phyloP scores from a whole-genome alignment of 495 filamentous ascomycete genomes.

The Tuber aestivum region DNA sequence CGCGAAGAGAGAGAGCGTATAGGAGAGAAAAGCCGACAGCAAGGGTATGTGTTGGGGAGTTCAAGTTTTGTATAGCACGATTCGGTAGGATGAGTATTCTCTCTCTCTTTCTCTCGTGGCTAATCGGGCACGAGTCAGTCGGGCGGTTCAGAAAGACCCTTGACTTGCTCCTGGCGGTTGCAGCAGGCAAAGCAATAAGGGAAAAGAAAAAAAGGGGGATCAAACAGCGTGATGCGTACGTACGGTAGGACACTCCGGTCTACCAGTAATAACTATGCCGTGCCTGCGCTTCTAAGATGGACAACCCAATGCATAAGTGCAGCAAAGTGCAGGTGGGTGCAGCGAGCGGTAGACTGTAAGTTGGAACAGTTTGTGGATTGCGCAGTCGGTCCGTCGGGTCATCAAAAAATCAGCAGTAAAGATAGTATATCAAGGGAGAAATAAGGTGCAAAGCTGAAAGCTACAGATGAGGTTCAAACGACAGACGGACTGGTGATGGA shows the following conservation, averaged over 20 bases:
- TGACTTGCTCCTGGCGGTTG: not conserved
- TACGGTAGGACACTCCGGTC: not conserved
- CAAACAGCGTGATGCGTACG: not conserved
- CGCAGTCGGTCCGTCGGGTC: not conserved
- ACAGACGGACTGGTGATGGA: not conserved
- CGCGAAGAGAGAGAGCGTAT: not conserved
- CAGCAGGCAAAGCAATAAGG: not conserved
- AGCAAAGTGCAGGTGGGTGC: not conserved
- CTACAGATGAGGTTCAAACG: not conserved
- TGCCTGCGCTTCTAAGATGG: not conserved
- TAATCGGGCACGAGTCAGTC: not conserved
- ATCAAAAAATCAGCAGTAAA: not conserved
- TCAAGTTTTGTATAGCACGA: not conserved
- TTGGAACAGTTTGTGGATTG: not conserved
- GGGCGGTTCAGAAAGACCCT: not conserved
- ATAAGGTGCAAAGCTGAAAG: not conserved
- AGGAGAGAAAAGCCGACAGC: not conserved
- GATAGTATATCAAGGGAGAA: not conserved
- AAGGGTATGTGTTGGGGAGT: not conserved
- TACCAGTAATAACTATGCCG: not conserved
- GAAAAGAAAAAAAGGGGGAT: not conserved
- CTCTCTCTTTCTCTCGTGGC: not conserved
- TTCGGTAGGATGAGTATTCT: not conserved
- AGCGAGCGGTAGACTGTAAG: not conserved
- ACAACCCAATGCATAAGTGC: not conserved